These are phyloP conservation scores for Aspergillus baeticus DNA, from an alignment of 495 filamentous ascomycete species.

Conservation along the genomic window DNA sequence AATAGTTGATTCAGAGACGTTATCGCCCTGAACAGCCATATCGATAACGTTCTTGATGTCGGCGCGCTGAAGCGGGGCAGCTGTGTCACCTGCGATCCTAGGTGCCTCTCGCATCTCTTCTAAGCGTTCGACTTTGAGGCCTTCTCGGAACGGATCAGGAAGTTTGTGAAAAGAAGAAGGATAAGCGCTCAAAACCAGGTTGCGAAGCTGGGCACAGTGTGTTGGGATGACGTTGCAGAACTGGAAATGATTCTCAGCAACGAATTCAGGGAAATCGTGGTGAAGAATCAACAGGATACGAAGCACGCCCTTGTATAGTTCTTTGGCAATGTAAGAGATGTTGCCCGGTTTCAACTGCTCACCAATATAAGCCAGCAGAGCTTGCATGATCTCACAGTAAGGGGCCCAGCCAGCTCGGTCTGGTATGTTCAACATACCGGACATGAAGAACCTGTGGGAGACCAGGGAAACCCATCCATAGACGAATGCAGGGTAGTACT, in stretches of 20 bases:
- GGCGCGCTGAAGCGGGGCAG: slow-evolving; percentile 54
- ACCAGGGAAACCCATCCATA: slow-evolving; percentile 83
- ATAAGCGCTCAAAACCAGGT: slow-evolving; percentile 81
- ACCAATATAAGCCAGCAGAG: slow-evolving; percentile 71
- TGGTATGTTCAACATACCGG: slow-evolving; percentile 68
- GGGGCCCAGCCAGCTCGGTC: slow-evolving; percentile 70
- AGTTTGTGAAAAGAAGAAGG: slow-evolving; percentile 73
- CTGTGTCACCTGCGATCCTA: slow-evolving; percentile 59
- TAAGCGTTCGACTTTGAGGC: slow-evolving; percentile 77
- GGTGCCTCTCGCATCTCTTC: slow-evolving; percentile 73
- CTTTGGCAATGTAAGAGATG: slow-evolving; percentile 68
- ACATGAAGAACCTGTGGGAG: slow-evolving; percentile 83
- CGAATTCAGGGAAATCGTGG: slow-evolving; percentile 92
- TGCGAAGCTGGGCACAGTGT: slow-evolving; percentile 85
- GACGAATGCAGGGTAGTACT: slow-evolving; percentile 73
- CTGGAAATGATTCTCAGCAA: slow-evolving; percentile 80
- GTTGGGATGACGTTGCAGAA: slow-evolving; percentile 83
- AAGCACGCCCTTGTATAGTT: slow-evolving; percentile 79
- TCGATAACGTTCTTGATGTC: slow-evolving; percentile 71
- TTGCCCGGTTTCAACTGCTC: slow-evolving; percentile 73
- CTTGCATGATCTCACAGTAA: slow-evolving; percentile 74
- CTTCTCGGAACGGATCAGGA: slow-evolving; percentile 76
- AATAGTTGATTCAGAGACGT: slow-evolving; percentile 61
- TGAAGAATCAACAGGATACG: slow-evolving; percentile 82
- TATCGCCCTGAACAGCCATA: slow-evolving; percentile 56